Conservation (phyloP, 2,329 filamentous ascomycete species). For the Aureobasidium sp. region DNA sequence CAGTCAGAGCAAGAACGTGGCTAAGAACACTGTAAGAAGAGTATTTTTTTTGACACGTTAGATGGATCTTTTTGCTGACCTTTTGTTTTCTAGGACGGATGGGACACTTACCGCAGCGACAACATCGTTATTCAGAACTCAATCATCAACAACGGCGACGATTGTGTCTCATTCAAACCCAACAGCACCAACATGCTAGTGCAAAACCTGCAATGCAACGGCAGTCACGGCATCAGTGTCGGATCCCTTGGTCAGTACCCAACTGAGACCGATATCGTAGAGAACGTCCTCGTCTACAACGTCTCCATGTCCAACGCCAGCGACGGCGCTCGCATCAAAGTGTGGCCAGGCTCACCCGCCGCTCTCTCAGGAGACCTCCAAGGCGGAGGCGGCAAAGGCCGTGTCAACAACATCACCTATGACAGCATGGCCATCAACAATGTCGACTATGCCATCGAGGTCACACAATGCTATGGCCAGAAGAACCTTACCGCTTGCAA, state of each 20-base stretch:
- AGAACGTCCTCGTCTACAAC: constrained; percentile 50
- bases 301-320: constrained; percentile 33
- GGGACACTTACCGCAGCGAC: constrained; percentile 50
- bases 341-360: constrained; percentile 54
- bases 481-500: constrained; percentile 54
- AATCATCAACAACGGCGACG: constrained; percentile 55
- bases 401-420: constrained; percentile 59
- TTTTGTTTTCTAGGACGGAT: constrained; percentile 29
- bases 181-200: constrained; percentile 62
- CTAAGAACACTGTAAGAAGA: constrained; percentile 48
- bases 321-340: constrained; percentile 64
- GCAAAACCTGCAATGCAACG: constrained; percentile 58
- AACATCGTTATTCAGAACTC: constrained; percentile 60
- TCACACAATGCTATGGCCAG: constrained; percentile 59
- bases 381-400: constrained; percentile 55
- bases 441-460: constrained; percentile 56
- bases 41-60: no score
- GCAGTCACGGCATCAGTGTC: constrained; percentile 65
- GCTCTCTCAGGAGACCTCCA: constrained; percentile 52
- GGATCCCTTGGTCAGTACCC: constrained; percentile 62
- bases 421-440: constrained; percentile 52
- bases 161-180: constrained; percentile 68
- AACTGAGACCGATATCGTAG: constrained; percentile 55
- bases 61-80: neutral
- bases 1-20: constrained; percentile 43